Evolutionary conservation across 805 yeast genomes (phyloP).

Genomic region (Candida palmyrensis): DNA sequence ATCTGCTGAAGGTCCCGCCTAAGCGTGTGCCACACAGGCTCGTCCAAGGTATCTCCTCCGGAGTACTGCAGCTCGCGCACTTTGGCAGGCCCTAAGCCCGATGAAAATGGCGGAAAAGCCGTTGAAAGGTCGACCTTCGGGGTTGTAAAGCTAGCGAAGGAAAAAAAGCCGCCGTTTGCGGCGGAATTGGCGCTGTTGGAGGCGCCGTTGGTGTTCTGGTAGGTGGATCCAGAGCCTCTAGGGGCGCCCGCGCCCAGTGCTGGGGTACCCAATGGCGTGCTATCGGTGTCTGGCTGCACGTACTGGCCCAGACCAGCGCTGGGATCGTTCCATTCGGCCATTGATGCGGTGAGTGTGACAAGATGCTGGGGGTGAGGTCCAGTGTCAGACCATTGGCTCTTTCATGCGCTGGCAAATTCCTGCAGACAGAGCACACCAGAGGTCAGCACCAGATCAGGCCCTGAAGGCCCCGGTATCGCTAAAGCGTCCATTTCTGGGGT

Average conservation of each 20-base stretch:
- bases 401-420: too few relatives aligned
- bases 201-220: neutral
- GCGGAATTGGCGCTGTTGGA: too few relatives aligned
- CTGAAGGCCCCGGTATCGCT: too few relatives aligned
- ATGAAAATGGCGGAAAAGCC: conserved; percentile 28
- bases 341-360: too few relatives aligned
- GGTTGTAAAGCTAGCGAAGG: conserved; percentile 2
- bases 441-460: too few relatives aligned
- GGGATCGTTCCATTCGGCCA: neutral
- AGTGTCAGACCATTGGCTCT: too few relatives aligned
- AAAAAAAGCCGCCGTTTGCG: conserved; percentile 1
- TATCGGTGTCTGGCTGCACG: conserved; percentile 4
- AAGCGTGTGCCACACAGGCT: conserved; percentile 57
- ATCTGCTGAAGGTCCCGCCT: conserved; percentile 33
- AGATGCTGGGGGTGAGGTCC: too few relatives aligned
- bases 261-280: neutral
- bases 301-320: neutral
- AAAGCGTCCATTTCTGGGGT: too few relatives aligned
- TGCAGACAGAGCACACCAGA: too few relatives aligned
- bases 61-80: conserved; percentile 47
- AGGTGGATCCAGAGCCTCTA: neutral
- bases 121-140: conserved; percentile 31
- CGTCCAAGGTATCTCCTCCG: conserved; percentile 72
- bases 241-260: neutral
- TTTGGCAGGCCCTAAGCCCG: conserved; percentile 16